Evolutionary conservation across 208 protist genomes (phyloP).

Genomic region (Polymyxa betae): DNA sequence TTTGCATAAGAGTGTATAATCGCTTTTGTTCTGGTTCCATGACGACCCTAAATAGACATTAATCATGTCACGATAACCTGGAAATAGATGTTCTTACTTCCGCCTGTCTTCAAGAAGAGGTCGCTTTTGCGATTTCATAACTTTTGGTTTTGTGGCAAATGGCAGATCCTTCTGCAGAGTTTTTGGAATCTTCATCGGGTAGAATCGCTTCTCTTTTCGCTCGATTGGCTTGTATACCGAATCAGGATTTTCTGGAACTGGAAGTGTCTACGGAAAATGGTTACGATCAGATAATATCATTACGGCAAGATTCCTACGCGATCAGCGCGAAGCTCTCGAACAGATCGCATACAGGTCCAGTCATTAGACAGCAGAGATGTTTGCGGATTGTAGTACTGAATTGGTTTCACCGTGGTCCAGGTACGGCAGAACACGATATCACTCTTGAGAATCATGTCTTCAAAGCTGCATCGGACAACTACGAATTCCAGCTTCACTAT

Average conservation of each 20-base stretch:
- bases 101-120: background rate
- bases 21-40: slow-evolving; percentile 60
- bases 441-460: slow-evolving; percentile 96
- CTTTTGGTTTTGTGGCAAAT: background rate
- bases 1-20: slow-evolving; percentile 59
- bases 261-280: slow-evolving; percentile 43
- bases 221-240: slow-evolving; percentile 76
- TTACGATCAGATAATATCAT: background rate
- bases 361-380: slow-evolving; percentile 71
- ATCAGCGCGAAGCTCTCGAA: slow-evolving; percentile 49
- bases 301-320: background rate
- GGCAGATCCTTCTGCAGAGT: slow-evolving; percentile 66
- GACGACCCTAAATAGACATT: slow-evolving; percentile 52
- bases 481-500: slow-evolving; percentile 72
- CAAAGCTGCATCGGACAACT: slow-evolving; percentile 96
- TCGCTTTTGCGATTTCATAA: background rate
- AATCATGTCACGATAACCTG: background rate
- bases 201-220: slow-evolving; percentile 69
- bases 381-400: slow-evolving; percentile 93
- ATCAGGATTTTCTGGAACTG: slow-evolving; percentile 70
- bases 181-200: slow-evolving; percentile 74
- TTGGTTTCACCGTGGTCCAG: slow-evolving; percentile 92
- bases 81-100: background rate
- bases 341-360: background rate
- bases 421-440: slow-evolving; percentile 98